A percentile compares a stretch with the other conserved stretches of the same genome.
Conservation (phyloP, 1,284 basidiomycete genomes). For the Malassezia furfur region DNA sequence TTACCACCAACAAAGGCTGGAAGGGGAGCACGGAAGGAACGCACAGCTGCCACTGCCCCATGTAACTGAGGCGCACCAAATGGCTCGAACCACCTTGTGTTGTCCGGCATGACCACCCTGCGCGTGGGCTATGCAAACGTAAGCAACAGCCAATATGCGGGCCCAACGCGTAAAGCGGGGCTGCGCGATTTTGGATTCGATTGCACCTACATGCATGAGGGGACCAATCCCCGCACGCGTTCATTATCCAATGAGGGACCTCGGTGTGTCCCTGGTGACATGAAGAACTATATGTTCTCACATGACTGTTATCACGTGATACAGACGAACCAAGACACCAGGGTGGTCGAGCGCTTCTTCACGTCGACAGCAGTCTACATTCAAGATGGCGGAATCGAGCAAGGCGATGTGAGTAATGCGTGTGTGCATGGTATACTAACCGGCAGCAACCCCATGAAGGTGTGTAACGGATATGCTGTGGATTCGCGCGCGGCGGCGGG, state of each 20-base stretch:
- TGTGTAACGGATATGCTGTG: slow-evolving; percentile 19
- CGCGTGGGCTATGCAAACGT: slow-evolving; percentile 2
- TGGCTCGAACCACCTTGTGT: not conserved
- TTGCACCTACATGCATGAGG: not conserved
- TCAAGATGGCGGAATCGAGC: slow-evolving; percentile 42
- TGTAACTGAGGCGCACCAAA: too few species aligned
- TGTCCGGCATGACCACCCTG: not conserved
- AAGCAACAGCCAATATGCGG: slow-evolving; percentile 4
- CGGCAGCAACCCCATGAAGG: slow-evolving; percentile 43
- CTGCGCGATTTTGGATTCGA: not conserved
- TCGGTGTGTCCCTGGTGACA: too few species aligned
- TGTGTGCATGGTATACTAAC: slow-evolving; percentile 3
- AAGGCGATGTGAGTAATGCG: slow-evolving; percentile 33
- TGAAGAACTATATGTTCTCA: slow-evolving; percentile 13
- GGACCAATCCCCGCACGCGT: not conserved
- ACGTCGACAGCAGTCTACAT: slow-evolving; percentile 17
- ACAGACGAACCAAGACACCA: not conserved
- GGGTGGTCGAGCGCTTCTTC: slow-evolving; percentile 8
- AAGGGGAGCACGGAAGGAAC: too few species aligned
- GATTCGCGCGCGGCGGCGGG: not conserved
- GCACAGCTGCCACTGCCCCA: too few species aligned
- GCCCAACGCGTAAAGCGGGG: not conserved
- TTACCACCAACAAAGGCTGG: too few species aligned
- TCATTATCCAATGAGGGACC: too few species aligned
- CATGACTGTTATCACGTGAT: slow-evolving; percentile 7